Percentiles rank a stretch among this genome's conserved stretches.
Evolutionary conservation across 305 asterid genomes (phyloP).

Genomic region (Fraxinus albicans): DNA sequence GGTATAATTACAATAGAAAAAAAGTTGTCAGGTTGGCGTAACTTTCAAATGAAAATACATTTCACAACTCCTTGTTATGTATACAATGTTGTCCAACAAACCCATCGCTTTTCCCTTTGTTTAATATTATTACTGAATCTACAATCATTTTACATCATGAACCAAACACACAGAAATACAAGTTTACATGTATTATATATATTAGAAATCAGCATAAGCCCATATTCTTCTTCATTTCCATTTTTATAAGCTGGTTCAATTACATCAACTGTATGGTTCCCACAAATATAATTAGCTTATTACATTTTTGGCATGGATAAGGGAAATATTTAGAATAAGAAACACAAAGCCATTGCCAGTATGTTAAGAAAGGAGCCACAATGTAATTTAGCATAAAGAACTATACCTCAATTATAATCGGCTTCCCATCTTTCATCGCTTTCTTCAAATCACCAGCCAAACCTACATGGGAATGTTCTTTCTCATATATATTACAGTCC

Average conservation of each 20-base stretch:
- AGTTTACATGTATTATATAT: not conserved
- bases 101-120: not conserved
- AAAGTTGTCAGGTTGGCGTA: not conserved
- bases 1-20: not conserved
- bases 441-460: conserved; percentile 98
- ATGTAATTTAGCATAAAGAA: conserved; percentile 16
- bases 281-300: conserved; percentile 6
- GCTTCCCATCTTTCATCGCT: conserved; percentile 98
- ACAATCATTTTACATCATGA: not conserved
- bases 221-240: not conserved
- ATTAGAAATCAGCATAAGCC: not conserved
- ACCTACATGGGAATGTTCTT: conserved; percentile 45
- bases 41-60: not conserved
- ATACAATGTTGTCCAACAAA: not conserved
- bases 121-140: not conserved
- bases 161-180: not conserved
- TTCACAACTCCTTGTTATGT: not conserved
- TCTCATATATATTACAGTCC: conserved; percentile 17
- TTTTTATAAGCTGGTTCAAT: not conserved
- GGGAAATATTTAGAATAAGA: conserved; percentile 6
- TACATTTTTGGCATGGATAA: not conserved
- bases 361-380: conserved; percentile 11
- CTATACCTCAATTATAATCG: conserved; percentile 89
- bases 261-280: not conserved
- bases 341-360: not conserved